phyloP scores from a whole-genome alignment of 2,329 filamentous ascomycete species.

The Thelonectria rubi region DNA sequence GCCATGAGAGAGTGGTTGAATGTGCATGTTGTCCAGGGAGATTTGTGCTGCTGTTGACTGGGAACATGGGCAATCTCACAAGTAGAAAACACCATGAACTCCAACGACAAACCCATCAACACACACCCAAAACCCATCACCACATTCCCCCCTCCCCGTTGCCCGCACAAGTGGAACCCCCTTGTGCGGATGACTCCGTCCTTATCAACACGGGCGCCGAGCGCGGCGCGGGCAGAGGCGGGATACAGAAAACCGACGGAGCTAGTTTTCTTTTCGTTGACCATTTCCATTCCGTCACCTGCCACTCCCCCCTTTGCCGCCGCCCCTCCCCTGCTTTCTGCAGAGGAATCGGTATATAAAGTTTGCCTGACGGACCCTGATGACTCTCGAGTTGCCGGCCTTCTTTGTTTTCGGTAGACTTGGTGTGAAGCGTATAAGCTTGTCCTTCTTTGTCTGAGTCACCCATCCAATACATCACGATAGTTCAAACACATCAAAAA shows the following conservation, averaged over 20 bases:
- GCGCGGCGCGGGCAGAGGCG: conserved; percentile 41
- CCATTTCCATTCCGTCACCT: conserved; percentile 26
- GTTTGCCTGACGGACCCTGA: conserved; percentile 12
- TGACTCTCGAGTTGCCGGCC: background rate
- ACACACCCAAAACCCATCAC: background rate
- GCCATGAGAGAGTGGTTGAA: no score
- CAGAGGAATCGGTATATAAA: conserved; percentile 21
- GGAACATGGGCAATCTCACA: no score
- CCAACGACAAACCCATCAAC: background rate
- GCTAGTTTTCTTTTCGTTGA: conserved; percentile 7
- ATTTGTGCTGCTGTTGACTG: no score
- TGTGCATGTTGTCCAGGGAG: no score
- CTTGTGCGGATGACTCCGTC: conserved; percentile 26
- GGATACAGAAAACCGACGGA: conserved; percentile 27
- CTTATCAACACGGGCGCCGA: conserved; percentile 37
- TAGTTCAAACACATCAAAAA: no score
- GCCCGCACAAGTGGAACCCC: conserved; percentile 14
- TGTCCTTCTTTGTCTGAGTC: conserved; percentile 8
- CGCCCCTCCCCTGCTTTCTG: no score
- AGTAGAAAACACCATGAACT: background rate
- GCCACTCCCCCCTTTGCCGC: conserved; percentile 1
- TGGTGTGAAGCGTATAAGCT: conserved; percentile 6
- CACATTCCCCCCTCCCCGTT: background rate
- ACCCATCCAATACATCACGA: conserved; percentile 3
- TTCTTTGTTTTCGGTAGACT: conserved; percentile 4